Percentiles rank a stretch among this genome's conserved stretches.
These are phyloP conservation scores for Peronospora farinosa DNA, from an alignment of 352 stramenopile genomes.

Conservation along the genomic window DNA sequence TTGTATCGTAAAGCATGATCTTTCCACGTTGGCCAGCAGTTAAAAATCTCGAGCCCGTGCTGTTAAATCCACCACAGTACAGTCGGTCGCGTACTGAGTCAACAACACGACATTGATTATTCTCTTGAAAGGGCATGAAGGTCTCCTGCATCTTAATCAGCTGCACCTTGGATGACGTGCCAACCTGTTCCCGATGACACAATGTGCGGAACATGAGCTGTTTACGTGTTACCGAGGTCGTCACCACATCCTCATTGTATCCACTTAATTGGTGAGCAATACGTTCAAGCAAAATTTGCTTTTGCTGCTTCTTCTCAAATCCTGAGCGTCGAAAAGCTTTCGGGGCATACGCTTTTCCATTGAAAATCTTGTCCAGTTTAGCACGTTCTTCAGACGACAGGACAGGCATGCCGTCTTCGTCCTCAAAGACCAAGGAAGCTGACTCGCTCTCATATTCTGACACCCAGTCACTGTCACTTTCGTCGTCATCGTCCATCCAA, in stretches of 20 bases:
- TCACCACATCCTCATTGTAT: constrained; percentile 32
- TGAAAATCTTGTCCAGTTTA: constrained; percentile 60
- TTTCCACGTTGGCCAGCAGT: constrained; percentile 60
- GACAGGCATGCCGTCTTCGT: constrained; percentile 29
- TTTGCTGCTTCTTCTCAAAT: constrained; percentile 50
- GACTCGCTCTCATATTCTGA: constrained; percentile 24
- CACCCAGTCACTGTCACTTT: constrained; percentile 27
- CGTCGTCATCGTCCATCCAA: constrained; percentile 27
- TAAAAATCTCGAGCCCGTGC: constrained; percentile 57
- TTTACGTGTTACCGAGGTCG: constrained; percentile 12
- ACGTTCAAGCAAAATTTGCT: constrained; percentile 41
- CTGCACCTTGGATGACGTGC: constrained; percentile 52
- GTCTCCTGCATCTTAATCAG: constrained; percentile 69
- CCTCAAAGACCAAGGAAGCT: constrained; percentile 21
- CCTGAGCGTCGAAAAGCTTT: constrained; percentile 57
- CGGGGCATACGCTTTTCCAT: constrained; percentile 49
- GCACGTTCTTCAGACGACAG: constrained; percentile 45
- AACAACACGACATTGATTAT: constrained; percentile 69
- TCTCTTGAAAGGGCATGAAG: constrained; percentile 73
- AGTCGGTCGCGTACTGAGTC: constrained; percentile 64
- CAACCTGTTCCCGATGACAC: constrained; percentile 60
- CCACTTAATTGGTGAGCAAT: constrained; percentile 63
- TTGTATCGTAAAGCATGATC: constrained; percentile 71
- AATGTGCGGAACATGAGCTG: constrained; percentile 57
- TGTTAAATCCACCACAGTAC: constrained; percentile 79